Evolutionary conservation across 108 stramenopile genomes (phyloP).

Genomic region (Aurantiochytrium sp.): DNA sequence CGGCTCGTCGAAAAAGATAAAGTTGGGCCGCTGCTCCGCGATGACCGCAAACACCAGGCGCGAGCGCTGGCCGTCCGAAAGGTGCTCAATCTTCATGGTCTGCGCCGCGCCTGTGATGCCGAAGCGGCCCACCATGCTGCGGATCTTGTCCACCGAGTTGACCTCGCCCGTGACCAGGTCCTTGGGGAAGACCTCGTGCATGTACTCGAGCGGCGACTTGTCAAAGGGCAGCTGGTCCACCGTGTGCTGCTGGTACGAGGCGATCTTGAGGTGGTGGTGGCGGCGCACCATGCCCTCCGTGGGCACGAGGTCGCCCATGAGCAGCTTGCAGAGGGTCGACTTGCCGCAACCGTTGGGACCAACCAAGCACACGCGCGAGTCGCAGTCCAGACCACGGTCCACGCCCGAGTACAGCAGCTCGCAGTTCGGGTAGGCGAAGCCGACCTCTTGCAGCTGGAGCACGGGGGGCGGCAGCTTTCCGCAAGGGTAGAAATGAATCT

Average conservation of each 20-base stretch:
- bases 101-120: conserved; percentile 78
- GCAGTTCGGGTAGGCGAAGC: conserved; percentile 91
- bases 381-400: conserved; percentile 94
- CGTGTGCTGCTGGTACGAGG: conserved; percentile 95
- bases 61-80: conserved; percentile 92
- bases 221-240: conserved; percentile 91
- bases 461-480: conserved; percentile 94
- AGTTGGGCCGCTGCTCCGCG: conserved; percentile 86
- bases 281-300: conserved; percentile 84
- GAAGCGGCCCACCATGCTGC: conserved; percentile 81
- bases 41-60: conserved; percentile 96
- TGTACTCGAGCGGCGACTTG: conserved; percentile 91
- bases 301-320: conserved; percentile 79
- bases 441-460: conserved; percentile 88
- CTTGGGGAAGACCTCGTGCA: conserved; percentile 71
- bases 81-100: conserved; percentile 52
- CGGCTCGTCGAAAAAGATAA: conserved; percentile 97
- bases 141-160: conserved; percentile 66
- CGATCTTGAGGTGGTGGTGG: conserved; percentile 84
- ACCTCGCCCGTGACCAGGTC: conserved; percentile 48
- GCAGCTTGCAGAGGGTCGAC: conserved; percentile 88
- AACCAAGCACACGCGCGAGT: conserved; percentile 88
- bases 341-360: conserved; percentile 93
- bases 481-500: conserved; percentile 90
- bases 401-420: conserved; percentile 83